Conservation (phyloP, 208 protist species). For the Tetramitus jugosus region DNA sequence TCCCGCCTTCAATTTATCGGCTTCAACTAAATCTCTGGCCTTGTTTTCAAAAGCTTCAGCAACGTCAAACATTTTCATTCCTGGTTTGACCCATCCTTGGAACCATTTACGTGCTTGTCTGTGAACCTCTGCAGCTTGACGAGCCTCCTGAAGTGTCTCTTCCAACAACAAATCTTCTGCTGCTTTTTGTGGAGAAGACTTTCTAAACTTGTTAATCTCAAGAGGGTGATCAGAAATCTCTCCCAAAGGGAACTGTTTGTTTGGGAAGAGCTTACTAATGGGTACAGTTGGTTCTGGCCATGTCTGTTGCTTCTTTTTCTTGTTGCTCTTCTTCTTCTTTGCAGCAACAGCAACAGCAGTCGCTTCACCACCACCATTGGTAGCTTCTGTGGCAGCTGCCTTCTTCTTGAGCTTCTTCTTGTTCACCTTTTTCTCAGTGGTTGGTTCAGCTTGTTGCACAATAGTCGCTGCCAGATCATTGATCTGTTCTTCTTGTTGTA, state of each 20-base stretch:
- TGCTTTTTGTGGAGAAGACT: slow-evolving; percentile 2
- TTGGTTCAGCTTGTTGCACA: too few species aligned
- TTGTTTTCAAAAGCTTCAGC: slow-evolving; percentile 78
- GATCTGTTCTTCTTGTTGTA: too few species aligned
- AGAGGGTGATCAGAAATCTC: background rate
- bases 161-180: background rate
- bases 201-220: slow-evolving; percentile 75
- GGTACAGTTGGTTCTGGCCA: background rate
- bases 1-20: slow-evolving; percentile 65
- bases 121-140: slow-evolving; percentile 75
- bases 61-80: slow-evolving; percentile 75
- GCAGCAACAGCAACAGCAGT: too few species aligned
- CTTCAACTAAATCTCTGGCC: slow-evolving; percentile 66
- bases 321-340: too few species aligned
- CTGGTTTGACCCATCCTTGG: slow-evolving; percentile 70
- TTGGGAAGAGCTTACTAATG: background rate
- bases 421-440: too few species aligned
- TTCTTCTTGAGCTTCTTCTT: too few species aligned
- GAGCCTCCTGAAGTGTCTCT: slow-evolving; percentile 33
- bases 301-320: background rate
- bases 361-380: too few species aligned
- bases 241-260: background rate
- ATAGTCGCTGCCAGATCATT: too few species aligned
- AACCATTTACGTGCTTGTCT: slow-evolving; percentile 74
- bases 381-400: too few species aligned